Percentiles rank a stretch among this genome's conserved stretches.
phyloP scores from a whole-genome alignment of 768 basidiomycete species.

The Saitozyma podzolica region DNA sequence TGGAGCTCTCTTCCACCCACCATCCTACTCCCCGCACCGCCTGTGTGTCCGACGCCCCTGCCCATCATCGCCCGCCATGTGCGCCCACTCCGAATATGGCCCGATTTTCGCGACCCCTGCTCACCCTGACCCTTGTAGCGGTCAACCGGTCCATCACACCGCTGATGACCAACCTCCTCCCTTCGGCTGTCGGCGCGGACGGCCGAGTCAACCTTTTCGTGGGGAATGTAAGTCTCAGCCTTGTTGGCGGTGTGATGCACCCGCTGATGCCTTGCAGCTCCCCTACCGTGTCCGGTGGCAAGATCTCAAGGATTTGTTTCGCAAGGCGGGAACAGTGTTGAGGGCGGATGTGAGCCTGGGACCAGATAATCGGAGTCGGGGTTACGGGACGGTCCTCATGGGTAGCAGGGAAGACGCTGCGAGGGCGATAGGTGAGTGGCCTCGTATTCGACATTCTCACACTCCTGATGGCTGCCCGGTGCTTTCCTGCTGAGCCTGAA shows the following conservation, averaged over 20 bases:
- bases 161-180: slow-evolving; percentile 43
- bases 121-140: not conserved
- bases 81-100: too few species aligned
- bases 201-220: slow-evolving; percentile 94
- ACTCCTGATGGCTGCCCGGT: not conserved
- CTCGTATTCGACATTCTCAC: not conserved
- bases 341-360: slow-evolving; percentile 75
- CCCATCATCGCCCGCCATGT: too few species aligned
- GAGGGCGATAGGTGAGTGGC: slow-evolving; percentile 66
- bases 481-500: not conserved
- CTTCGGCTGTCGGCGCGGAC: slow-evolving; percentile 57
- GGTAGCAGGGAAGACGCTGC: slow-evolving; percentile 93
- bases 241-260: not conserved
- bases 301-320: slow-evolving; percentile 96
- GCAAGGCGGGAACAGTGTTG: slow-evolving; percentile 86
- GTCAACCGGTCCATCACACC: slow-evolving; percentile 34
- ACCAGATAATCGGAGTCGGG: slow-evolving; percentile 86
- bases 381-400: slow-evolving; percentile 89
- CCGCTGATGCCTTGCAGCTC: slow-evolving; percentile 59
- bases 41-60: not conserved
- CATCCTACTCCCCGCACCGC: slow-evolving; percentile 1
- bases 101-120: not conserved
- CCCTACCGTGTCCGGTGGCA: slow-evolving; percentile 99
- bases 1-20: not conserved
- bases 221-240: slow-evolving; percentile 72